A percentile compares a stretch with the other conserved stretches of the same genome.
Conservation (phyloP, 129 eudicot genomes). For the Tanacetum coccineum region DNA sequence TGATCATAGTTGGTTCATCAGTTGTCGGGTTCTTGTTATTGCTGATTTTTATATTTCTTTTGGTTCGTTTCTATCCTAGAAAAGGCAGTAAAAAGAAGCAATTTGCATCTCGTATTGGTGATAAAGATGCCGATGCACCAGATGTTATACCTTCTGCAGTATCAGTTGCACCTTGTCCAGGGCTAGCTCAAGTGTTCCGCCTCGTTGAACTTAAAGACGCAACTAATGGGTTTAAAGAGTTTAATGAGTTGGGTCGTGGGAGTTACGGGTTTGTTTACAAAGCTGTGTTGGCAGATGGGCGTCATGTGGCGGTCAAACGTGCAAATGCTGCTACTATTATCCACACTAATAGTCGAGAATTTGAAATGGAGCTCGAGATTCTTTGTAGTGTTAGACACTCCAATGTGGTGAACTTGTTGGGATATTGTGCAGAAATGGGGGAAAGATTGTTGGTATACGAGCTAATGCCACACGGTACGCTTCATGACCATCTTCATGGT, state of each 20-base stretch:
- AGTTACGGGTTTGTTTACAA: constrained; percentile 95
- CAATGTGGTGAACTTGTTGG: constrained; percentile 76
- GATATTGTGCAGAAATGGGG: constrained; percentile 97
- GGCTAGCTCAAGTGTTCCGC: constrained; percentile 81
- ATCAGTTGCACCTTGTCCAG: constrained; percentile 65
- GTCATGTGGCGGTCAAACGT: constrained; percentile 87
- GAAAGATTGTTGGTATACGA: constrained; percentile 86
- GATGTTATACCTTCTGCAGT: constrained; percentile 40
- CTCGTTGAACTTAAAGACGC: constrained; percentile 92
- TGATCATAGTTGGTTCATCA: constrained; percentile 59
- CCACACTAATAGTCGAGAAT: constrained; percentile 78
- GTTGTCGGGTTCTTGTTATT: constrained; percentile 48
- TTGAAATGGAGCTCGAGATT: constrained; percentile 82
- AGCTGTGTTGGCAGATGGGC: constrained; percentile 80
- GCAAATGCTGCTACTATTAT: constrained; percentile 98
- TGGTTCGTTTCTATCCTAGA: constrained; percentile 38
- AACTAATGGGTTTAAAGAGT: constrained; percentile 94
- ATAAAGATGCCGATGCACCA: constrained; percentile 43
- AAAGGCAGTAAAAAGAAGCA: constrained; percentile 50
- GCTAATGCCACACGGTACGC: constrained; percentile 83
- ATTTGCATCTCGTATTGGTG: constrained; percentile 48
- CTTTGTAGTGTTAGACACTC: constrained; percentile 81
- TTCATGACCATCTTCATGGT: constrained; percentile 90
- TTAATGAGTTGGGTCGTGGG: constrained; percentile 94
- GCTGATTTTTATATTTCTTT: constrained; percentile 46